Evolutionary conservation across 148 eudicot genomes (phyloP).

Genomic region (Rhododendron ovatum): DNA sequence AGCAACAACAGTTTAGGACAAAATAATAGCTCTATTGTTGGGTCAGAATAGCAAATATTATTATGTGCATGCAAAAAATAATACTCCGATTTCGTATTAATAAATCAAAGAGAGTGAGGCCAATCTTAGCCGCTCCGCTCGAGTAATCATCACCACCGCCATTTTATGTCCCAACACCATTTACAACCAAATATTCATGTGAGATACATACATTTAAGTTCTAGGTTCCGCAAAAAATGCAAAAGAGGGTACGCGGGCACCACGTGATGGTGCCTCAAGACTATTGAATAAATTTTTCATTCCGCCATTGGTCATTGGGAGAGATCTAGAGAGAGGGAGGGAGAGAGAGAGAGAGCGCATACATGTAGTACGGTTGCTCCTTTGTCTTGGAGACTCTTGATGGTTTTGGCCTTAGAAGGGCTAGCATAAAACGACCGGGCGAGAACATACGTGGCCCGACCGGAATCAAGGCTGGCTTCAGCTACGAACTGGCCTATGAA

Average conservation of each 20-base stretch:
- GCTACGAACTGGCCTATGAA: conserved; percentile 55
- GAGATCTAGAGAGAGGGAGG: not conserved
- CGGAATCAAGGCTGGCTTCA: conserved; percentile 41
- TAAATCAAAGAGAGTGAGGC: not conserved
- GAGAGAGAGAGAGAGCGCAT: conserved; percentile 10
- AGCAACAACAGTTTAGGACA: not conserved
- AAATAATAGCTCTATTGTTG: not conserved
- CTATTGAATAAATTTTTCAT: too few species aligned
- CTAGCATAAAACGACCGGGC: conserved; percentile 25
- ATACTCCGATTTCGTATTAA: not conserved
- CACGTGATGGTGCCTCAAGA: too few species aligned
- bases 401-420: conserved; percentile 29
- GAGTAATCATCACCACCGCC: too few species aligned
- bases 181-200: too few species aligned
- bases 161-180: too few species aligned
- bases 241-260: not conserved
- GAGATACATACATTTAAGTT: too few species aligned
- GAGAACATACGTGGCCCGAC: conserved; percentile 38
- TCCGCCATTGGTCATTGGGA: too few species aligned
- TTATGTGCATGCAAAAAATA: not conserved
- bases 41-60: too few species aligned
- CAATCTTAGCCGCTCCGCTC: not conserved
- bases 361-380: conserved; percentile 42
- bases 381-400: conserved; percentile 35
- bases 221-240: too few species aligned